Evolutionary conservation across 805 yeast genomes (phyloP), one percentile per base, ranked within the genome.

Genomic region (Wickerhamia fluorescens): DNA sequence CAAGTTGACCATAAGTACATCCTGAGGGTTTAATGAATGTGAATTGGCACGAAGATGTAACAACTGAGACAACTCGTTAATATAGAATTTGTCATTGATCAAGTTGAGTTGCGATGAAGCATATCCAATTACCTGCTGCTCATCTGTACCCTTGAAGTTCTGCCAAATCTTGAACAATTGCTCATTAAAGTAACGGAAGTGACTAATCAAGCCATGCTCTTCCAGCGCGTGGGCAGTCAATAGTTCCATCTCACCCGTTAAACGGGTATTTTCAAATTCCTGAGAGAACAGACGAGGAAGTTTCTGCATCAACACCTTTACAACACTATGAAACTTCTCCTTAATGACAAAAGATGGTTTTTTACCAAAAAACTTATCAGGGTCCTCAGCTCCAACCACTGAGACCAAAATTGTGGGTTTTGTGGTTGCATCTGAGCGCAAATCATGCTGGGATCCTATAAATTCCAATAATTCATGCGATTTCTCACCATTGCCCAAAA

Each of bases 61-160:
- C 38, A 71, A 50, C 44, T 71, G 75, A 23, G 68, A 52, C 32
- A 71, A 41, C 42, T 72, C 77, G 31, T 53, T 61, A 34, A 69
- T 65, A 48, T 62, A 71, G n/a, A 51, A 40, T 37, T 63, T 60
- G 40, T 71, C 75, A 42, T 58, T 63, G 31, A 69, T 58, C 23
- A 55, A 43, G 27, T 49, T 41, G 38, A 53, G 20, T 12, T 25
- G 27, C 8, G 35, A 29, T 15, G 25, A 25, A 11, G 30, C 23
- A 14, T 30, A 24, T 6, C 4, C 14, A n/a, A 9, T 14, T 10
- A 17, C 18, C 9, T 18, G 23, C 5, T 28, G 8, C 15, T n/a
- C 14, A 9, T 9, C 14, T 14, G 10, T 13, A 16, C 6, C 35
- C 33, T 53, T 51, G 35, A 66, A 45, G 4, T 36, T 34, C 10